phyloP scores from a whole-genome alignment of 2,329 filamentous ascomycete genomes.

The Ophiostoma piceae region DNA sequence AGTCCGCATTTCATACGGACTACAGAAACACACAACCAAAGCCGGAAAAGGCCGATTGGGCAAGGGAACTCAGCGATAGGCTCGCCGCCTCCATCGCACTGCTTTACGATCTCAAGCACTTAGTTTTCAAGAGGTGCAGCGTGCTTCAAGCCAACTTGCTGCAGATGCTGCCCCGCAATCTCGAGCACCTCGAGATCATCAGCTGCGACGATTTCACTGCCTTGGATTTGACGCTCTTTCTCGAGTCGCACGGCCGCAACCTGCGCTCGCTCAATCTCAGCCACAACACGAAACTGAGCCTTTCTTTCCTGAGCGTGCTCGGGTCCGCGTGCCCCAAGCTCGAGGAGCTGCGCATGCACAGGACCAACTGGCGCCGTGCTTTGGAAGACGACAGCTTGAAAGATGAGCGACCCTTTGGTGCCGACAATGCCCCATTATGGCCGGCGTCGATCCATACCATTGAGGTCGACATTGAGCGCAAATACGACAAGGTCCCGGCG shows the following conservation, averaged over 20 bases:
- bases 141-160: slow-evolving; percentile 64
- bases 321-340: slow-evolving; percentile 64
- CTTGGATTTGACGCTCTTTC: slow-evolving; percentile 58
- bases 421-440: slow-evolving; percentile 69
- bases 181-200: slow-evolving; percentile 65
- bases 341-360: slow-evolving; percentile 66
- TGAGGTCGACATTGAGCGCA: slow-evolving; percentile 70
- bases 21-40: too few species aligned
- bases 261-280: slow-evolving; percentile 64
- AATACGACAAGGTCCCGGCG: slow-evolving; percentile 65
- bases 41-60: too few species aligned
- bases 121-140: slow-evolving; percentile 71
- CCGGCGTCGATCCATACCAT: slow-evolving; percentile 64
- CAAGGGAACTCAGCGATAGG: too few species aligned
- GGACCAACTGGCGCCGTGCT: slow-evolving; percentile 68
- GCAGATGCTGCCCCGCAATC: slow-evolving; percentile 58
- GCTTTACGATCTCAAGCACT: slow-evolving; percentile 59
- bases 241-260: slow-evolving; percentile 61
- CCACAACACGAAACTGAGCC: slow-evolving; percentile 72
- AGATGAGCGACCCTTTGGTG: slow-evolving; percentile 63
- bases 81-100: slow-evolving; percentile 44
- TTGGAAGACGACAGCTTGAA: slow-evolving; percentile 68
- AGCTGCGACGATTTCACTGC: slow-evolving; percentile 75
- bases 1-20: too few species aligned
- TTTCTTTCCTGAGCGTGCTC: slow-evolving; percentile 67